Evolutionary conservation across 2,329 filamentous ascomycete genomes (phyloP).

Genomic region (Fusarium brachygibbosum): DNA sequence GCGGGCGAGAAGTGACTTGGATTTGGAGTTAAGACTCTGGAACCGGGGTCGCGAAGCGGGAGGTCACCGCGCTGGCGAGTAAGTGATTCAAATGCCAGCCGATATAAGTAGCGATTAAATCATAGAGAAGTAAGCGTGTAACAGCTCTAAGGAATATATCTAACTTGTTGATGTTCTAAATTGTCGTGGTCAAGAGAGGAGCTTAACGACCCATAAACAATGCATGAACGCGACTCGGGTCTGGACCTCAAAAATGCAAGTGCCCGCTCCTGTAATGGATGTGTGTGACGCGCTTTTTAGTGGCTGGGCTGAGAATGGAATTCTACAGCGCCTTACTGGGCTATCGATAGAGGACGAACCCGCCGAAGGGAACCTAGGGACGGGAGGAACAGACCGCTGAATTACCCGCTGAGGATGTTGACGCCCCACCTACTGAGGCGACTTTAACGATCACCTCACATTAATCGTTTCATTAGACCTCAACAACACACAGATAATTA

Average conservation of each 20-base stretch:
- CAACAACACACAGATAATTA: not conserved
- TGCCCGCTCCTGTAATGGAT: conserved; percentile 20
- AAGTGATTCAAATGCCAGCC: not conserved
- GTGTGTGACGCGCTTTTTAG: conserved; percentile 38
- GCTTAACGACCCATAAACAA: conserved; percentile 1
- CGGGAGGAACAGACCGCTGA: conserved; percentile 29
- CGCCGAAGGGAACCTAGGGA: conserved; percentile 1
- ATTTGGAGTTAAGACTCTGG: conserved; percentile 31
- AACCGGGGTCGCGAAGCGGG: conserved; percentile 40
- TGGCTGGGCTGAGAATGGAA: conserved; percentile 25
- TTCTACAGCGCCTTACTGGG: not conserved
- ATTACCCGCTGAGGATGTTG: conserved; percentile 14
- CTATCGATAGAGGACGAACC: conserved; percentile 22
- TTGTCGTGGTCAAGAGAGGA: not conserved
- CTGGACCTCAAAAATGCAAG: conserved; percentile 4
- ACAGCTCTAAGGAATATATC: not conserved
- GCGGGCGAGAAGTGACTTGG: conserved; percentile 21
- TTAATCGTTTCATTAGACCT: not conserved
- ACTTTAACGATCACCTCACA: not conserved
- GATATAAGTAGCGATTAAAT: conserved; percentile 1
- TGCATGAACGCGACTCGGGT: conserved; percentile 26
- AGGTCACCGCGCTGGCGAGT: conserved; percentile 27
- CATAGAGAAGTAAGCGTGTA: not conserved
- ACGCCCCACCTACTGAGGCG: conserved; percentile 2
- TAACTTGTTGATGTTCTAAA: not conserved